These are phyloP conservation scores for Vitis cinerea DNA, from an alignment of 164 flowering plant genomes.

Conservation along the genomic window DNA sequence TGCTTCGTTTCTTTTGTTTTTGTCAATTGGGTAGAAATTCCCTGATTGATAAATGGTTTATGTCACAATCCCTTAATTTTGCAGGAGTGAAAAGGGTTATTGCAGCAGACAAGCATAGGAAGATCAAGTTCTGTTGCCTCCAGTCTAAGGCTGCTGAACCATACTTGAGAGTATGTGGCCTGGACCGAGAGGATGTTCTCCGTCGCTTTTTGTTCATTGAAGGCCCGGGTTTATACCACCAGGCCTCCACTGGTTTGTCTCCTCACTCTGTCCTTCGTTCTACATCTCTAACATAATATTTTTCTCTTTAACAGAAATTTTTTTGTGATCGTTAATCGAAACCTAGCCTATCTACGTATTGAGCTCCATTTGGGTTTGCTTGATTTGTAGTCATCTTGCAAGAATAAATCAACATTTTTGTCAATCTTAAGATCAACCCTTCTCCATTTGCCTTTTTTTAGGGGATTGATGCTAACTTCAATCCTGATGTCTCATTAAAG, in stretches of 20 bases:
- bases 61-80: conserved; percentile 4
- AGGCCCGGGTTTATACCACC: conserved; percentile 70
- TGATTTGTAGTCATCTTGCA: background rate
- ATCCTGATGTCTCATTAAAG: too few relatives aligned
- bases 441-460: too few relatives aligned
- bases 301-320: background rate
- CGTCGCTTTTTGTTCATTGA: conserved; percentile 84
- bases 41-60: too few relatives aligned
- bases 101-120: conserved; percentile 62
- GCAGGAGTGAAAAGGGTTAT: conserved; percentile 89
- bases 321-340: too few relatives aligned
- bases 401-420: background rate
- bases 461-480: too few relatives aligned
- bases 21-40: too few relatives aligned
- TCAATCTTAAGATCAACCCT: too few relatives aligned
- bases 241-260: conserved; percentile 77
- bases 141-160: conserved; percentile 91
- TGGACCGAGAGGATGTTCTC: conserved; percentile 71
- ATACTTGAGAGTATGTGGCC: conserved; percentile 60
- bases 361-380: background rate
- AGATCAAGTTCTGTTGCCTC: conserved; percentile 89
- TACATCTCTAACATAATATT: background rate
- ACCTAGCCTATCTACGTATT: background rate
- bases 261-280: background rate
- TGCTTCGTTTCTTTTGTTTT: background rate